Percentiles rank a stretch among this genome's conserved stretches.
Evolutionary conservation across 345 rosid genomes (phyloP).

Genomic region (Noccaea caerulescens): DNA sequence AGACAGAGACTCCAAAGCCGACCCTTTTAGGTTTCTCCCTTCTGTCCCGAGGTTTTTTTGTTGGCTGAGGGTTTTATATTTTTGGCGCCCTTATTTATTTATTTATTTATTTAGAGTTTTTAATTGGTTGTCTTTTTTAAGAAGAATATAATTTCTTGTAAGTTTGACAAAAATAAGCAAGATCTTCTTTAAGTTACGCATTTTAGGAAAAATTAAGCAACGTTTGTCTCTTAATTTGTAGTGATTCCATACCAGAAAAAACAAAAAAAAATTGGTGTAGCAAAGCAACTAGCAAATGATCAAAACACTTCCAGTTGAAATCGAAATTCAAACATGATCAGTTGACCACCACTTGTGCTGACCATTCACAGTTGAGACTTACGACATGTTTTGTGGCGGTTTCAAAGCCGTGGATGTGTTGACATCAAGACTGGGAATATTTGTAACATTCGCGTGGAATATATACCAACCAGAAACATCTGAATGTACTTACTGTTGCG

Average conservation of each 20-base stretch:
- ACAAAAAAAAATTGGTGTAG: too few relatives aligned
- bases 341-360: neutral
- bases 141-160: too few relatives aligned
- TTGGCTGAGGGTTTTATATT: slow-evolving; percentile 19
- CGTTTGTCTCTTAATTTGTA: too few relatives aligned
- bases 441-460: neutral
- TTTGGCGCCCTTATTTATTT: slow-evolving; percentile 13
- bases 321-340: too few relatives aligned
- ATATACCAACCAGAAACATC: neutral
- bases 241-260: too few relatives aligned
- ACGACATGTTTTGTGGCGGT: neutral
- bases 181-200: too few relatives aligned
- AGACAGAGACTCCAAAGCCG: neutral
- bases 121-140: too few relatives aligned
- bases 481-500: neutral
- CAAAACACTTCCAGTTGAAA: too few relatives aligned
- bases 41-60: neutral
- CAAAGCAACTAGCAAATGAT: too few relatives aligned
- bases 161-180: too few relatives aligned
- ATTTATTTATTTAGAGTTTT: too few relatives aligned
- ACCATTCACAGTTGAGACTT: slow-evolving; percentile 9
- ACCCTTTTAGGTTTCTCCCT: slow-evolving; percentile 23
- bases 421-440: neutral
- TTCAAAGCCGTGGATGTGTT: neutral
- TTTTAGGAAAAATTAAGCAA: too few relatives aligned